Conservation (phyloP, 148 eudicot species). For the Limonium bicolor region DNA sequence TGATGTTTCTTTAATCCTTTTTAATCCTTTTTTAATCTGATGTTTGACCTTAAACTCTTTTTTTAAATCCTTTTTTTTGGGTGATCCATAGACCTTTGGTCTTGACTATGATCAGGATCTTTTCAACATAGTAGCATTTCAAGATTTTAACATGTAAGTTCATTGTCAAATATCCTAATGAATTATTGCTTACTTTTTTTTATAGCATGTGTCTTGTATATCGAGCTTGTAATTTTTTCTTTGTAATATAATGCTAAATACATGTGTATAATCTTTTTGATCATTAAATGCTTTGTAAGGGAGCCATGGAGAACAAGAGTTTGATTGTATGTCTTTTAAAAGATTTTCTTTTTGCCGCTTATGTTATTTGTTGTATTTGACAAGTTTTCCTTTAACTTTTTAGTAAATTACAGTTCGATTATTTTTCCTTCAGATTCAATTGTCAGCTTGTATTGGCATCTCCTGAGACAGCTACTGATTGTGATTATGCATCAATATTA, state of each 20-base stretch:
- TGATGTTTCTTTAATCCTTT: too few species aligned
- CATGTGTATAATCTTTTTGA: too few species aligned
- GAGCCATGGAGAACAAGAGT: slow-evolving; percentile 99
- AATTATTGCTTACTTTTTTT: neutral
- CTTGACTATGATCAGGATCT: slow-evolving; percentile 94
- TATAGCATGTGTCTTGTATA: neutral
- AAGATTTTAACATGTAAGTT: slow-evolving; percentile 95
- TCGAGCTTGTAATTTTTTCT: too few species aligned
- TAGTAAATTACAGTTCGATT: too few species aligned
- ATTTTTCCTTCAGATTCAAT: slow-evolving; percentile 44
- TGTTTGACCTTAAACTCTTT: too few species aligned
- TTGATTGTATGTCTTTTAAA: slow-evolving; percentile 51
- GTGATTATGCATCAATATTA: slow-evolving; percentile 90
- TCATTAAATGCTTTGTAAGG: slow-evolving; percentile 40
- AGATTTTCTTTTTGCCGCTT: slow-evolving; percentile 5
- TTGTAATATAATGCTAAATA: too few species aligned
- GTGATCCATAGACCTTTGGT: slow-evolving; percentile 98
- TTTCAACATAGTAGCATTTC: slow-evolving; percentile 91
- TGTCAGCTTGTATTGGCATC: slow-evolving; percentile 98
- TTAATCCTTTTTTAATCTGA: too few species aligned
- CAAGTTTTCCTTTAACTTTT: too few species aligned
- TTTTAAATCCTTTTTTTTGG: too few species aligned
- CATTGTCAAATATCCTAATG: neutral
- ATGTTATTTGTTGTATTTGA: too few species aligned
- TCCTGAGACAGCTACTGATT: slow-evolving; percentile 95